These are phyloP conservation scores for Penicillium occitanis DNA, from an alignment of 2,329 filamentous ascomycete species.

Conservation along the genomic window DNA sequence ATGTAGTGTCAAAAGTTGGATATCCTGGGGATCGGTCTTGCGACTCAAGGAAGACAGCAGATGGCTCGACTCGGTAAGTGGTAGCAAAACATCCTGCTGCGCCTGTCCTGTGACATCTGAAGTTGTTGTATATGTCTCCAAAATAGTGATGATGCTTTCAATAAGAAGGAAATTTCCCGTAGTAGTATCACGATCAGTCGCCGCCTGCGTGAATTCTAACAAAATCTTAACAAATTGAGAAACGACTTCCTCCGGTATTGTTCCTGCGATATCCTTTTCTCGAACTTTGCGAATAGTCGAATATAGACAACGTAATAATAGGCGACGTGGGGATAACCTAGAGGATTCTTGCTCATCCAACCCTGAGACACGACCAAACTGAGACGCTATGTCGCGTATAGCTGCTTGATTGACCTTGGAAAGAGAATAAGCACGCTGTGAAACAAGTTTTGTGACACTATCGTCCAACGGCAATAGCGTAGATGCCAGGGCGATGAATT, in stretches of 20 bases:
- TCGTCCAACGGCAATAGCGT: conserved; percentile 31
- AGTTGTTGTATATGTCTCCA: conserved; percentile 40
- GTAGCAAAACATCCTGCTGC: conserved; percentile 30
- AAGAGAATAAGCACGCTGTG: conserved; percentile 27
- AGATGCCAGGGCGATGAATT: conserved; percentile 32
- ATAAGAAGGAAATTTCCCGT: conserved; percentile 29
- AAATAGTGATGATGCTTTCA: conserved; percentile 35
- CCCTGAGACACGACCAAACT: conserved; percentile 28
- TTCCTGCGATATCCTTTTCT: conserved; percentile 31
- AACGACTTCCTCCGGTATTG: conserved; percentile 31
- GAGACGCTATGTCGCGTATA: conserved; percentile 31
- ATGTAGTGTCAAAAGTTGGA: conserved; percentile 41
- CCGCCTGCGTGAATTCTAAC: conserved; percentile 25
- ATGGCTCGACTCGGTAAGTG: conserved; percentile 39
- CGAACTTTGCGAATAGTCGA: conserved; percentile 34
- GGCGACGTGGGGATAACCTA: conserved; percentile 33
- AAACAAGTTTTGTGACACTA: conserved; percentile 30
- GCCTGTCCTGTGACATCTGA: conserved; percentile 29
- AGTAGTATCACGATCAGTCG: conserved; percentile 5
- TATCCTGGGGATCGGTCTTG: conserved; percentile 24
- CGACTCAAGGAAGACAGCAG: conserved; percentile 35
- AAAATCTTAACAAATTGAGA: conserved; percentile 34
- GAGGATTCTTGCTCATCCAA: conserved; percentile 25
- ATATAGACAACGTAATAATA: conserved; percentile 37
- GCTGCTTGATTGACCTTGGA: conserved; percentile 34